phyloP scores from a whole-genome alignment of 345 rosid species.

The Microcos paniculata region DNA sequence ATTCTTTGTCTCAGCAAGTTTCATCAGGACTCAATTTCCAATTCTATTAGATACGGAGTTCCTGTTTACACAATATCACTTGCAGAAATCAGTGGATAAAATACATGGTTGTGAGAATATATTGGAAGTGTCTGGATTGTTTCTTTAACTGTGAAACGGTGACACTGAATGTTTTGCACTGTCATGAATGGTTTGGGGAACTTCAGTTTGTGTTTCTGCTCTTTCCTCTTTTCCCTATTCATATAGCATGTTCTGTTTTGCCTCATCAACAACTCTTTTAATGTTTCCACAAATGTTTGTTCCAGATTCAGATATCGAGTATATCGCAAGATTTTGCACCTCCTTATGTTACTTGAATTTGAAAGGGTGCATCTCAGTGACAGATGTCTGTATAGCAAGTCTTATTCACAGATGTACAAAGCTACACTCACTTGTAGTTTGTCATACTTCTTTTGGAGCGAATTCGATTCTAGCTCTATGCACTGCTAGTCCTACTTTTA shows the following conservation, averaged over 20 bases:
- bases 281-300: conserved; percentile 22
- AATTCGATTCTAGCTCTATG: conserved; percentile 61
- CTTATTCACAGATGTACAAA: conserved; percentile 44
- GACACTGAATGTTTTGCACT: neutral
- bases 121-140: neutral
- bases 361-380: conserved; percentile 62
- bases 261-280: conserved; percentile 8
- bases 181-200: neutral
- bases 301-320: conserved; percentile 58
- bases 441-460: conserved; percentile 68
- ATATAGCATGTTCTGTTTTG: neutral
- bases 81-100: neutral
- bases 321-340: conserved; percentile 40
- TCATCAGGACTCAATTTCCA: neutral
- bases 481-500: conserved; percentile 20
- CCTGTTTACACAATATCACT: neutral
- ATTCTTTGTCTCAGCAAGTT: neutral
- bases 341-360: conserved; percentile 62
- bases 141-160: conserved; percentile 5
- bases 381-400: conserved; percentile 66
- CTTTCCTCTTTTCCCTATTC: neutral
- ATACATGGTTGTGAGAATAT: neutral
- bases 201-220: neutral
- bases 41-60: neutral
- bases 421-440: conserved; percentile 60